Evolutionary conservation across 1,284 basidiomycete genomes (phyloP), one percentile per base, ranked within the genome.

Genomic region (Leucoagaricus sp.): DNA sequence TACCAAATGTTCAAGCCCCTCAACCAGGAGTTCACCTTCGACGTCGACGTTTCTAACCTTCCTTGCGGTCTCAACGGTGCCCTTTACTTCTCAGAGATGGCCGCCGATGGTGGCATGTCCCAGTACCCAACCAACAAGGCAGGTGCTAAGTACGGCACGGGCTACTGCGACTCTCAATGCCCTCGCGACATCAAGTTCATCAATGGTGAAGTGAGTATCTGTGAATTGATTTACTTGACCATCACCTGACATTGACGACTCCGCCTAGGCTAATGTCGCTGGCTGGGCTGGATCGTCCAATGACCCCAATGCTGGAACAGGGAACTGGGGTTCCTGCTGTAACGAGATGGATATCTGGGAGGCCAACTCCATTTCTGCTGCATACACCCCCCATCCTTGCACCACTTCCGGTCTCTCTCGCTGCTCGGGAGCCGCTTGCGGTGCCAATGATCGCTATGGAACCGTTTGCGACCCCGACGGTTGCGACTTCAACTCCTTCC

Each of bases 281-380:
- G 60, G 57, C n/a, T 61, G 60, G 60, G 28, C 0, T 10, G 19
- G 36, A 10, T 58, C 57, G 1, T 25, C 53, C 8, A 56, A 51
- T 31, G 60, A 61, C 17, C 26, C 26, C 31, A 61, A 61, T 19
- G 60, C 60, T 12, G 60, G 60, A 41, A 58, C 57, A 2, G 60
- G 60, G 8, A 15, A 44, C 9, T 58, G 42, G 25, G 60, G 60
- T n/a, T 40, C 57, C 34, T 61, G 60, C 53, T 61, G 60, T 23
- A 34, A 29, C n/a, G 60, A 61, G 40, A 61, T 61, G 60, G 60
- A 61, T 31, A 51, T 61, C 36, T 61, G 60, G 60, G 57, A 61
- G 46, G 60, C 60, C 25, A 61, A 61, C 36, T 53, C 49, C 21
- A 44, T 58, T 21, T 56, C 60, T 12, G 42, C 49, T 19, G 57